These are phyloP conservation scores for Neonectria coccinea DNA, from an alignment of 2,329 filamentous ascomycete species.

Conservation along the genomic window DNA sequence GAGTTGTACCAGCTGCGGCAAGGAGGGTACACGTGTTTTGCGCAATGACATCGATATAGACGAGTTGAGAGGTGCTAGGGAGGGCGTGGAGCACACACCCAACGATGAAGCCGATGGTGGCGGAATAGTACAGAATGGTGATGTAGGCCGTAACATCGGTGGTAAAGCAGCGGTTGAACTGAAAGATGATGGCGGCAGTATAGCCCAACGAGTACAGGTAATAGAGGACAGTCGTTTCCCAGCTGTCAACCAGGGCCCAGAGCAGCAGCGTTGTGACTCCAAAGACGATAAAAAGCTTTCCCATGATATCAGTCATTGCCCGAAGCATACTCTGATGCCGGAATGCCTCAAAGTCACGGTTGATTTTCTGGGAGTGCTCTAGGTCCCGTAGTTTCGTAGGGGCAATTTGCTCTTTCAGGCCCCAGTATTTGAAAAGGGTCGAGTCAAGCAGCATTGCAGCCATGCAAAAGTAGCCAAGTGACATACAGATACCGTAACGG, in stretches of 20 bases:
- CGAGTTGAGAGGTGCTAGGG: slow-evolving; percentile 16
- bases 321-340: slow-evolving; percentile 29
- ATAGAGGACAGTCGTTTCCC: slow-evolving; percentile 27
- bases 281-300: slow-evolving; percentile 27
- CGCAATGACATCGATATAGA: slow-evolving; percentile 27
- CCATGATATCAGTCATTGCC: slow-evolving; percentile 19
- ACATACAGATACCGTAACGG: slow-evolving; percentile 32
- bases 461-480: slow-evolving; percentile 34
- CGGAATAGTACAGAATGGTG: slow-evolving; percentile 24
- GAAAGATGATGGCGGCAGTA: slow-evolving; percentile 26
- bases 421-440: slow-evolving; percentile 35
- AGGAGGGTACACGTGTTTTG: slow-evolving; percentile 26
- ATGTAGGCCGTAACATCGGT: slow-evolving; percentile 24
- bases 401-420: slow-evolving; percentile 26
- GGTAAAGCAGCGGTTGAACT: slow-evolving; percentile 34
- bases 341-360: slow-evolving; percentile 15
- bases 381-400: slow-evolving; percentile 24
- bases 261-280: slow-evolving; percentile 24
- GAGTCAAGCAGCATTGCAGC: slow-evolving; percentile 33
- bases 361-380: slow-evolving; percentile 19
- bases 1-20: slow-evolving; percentile 25
- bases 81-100: slow-evolving; percentile 27
- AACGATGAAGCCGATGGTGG: slow-evolving; percentile 24
- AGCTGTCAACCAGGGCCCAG: slow-evolving; percentile 23
- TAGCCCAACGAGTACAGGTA: slow-evolving; percentile 29